Conservation (phyloP, 805 yeast species). For the Debaryomyces maramus region DNA sequence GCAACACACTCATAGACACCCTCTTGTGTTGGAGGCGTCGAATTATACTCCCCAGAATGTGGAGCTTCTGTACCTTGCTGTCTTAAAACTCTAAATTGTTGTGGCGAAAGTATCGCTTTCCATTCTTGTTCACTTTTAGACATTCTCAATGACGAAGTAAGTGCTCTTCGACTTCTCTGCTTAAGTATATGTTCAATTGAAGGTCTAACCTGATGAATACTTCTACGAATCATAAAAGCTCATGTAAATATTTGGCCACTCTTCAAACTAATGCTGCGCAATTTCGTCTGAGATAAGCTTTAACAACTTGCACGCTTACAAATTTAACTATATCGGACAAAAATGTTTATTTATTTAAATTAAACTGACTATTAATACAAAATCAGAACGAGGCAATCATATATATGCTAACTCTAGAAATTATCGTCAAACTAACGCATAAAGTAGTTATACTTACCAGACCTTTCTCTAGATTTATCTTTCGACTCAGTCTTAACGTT, state of each 20-base stretch:
- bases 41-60: constrained; percentile 57
- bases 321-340: not conserved
- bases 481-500: constrained; percentile 43
- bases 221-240: not conserved
- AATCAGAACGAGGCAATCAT: not conserved
- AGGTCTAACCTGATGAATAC: not conserved
- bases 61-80: constrained; percentile 74
- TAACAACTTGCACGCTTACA: not conserved
- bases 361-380: not conserved
- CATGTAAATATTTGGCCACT: no score
- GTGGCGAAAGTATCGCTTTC: constrained; percentile 74
- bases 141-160: constrained; percentile 14
- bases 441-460: constrained; percentile 64
- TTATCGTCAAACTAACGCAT: constrained; percentile 52
- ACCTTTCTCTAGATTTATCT: constrained; percentile 52
- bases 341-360: not conserved
- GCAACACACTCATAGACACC: constrained; percentile 88
- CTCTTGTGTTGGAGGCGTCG: constrained; percentile 45
- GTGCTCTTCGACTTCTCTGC: not conserved
- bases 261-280: no score
- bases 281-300: not conserved
- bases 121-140: constrained; percentile 60
- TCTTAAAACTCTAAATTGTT: constrained; percentile 76
- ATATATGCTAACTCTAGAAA: not conserved
- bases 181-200: not conserved